These are phyloP conservation scores for Chenopodium quinoa DNA, from an alignment of 148 eudicot species.

Conservation along the genomic window DNA sequence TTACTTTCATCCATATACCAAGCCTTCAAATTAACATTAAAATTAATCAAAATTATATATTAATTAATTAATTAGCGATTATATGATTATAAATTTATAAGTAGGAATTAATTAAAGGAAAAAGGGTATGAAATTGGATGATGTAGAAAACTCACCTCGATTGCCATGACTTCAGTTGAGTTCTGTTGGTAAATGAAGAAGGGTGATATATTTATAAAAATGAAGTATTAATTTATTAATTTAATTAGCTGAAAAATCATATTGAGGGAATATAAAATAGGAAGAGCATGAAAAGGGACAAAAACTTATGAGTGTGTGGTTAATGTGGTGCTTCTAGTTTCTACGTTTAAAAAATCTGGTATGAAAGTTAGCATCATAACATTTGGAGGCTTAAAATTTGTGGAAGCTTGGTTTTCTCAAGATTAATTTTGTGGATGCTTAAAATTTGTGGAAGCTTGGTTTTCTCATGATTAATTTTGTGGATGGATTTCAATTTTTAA, in stretches of 20 bases:
- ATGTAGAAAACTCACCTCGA: not conserved
- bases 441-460: not conserved
- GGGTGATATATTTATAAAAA: not conserved
- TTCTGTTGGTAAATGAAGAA: not conserved
- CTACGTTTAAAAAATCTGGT: not conserved
- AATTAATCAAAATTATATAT: not conserved
- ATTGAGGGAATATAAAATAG: not conserved
- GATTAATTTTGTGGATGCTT: too few relatives aligned
- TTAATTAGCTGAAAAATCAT: too few relatives aligned
- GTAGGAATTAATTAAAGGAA: not conserved
- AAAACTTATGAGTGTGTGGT: constrained; percentile 7
- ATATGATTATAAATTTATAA: too few relatives aligned
- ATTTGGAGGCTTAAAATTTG: not conserved
- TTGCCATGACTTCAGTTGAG: not conserved
- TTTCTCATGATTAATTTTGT: constrained; percentile 2
- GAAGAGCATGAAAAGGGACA: not conserved
- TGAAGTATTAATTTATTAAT: not conserved
- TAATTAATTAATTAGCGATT: too few relatives aligned
- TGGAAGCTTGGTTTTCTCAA: not conserved
- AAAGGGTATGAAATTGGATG: not conserved
- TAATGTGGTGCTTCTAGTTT: constrained; percentile 2
- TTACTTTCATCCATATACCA: constrained; percentile 83
- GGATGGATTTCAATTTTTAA: too few relatives aligned
- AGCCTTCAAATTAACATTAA: constrained; percentile 36
- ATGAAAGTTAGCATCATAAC: not conserved